Conservation (phyloP, 2,329 filamentous ascomycete genomes). For the Epichloe glyceriae region DNA sequence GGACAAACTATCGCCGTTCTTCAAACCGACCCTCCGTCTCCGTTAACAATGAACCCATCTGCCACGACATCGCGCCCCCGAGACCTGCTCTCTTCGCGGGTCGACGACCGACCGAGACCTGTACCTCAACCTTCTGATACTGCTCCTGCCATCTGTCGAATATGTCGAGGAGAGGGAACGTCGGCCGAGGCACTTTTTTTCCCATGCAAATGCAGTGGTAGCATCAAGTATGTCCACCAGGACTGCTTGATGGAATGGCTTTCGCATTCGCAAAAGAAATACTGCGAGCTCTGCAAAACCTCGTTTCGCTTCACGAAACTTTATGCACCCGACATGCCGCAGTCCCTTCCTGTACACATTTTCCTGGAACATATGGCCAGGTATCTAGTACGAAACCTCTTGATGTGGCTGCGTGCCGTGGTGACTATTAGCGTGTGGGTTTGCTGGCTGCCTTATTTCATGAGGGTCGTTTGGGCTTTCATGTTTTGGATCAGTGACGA, state of each 20-base stretch:
- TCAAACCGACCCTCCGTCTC: slow-evolving; percentile 1
- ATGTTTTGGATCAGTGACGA: slow-evolving; percentile 91
- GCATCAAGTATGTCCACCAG: slow-evolving; percentile 97
- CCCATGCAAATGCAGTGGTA: slow-evolving; percentile 97
- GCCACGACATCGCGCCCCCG: background rate
- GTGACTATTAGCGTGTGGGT: slow-evolving; percentile 83
- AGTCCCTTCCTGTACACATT: slow-evolving; percentile 63
- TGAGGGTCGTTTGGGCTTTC: slow-evolving; percentile 83
- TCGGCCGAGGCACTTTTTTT: slow-evolving; percentile 81
- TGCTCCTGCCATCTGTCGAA: slow-evolving; percentile 73
- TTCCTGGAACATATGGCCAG: slow-evolving; percentile 68
- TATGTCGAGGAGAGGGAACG: slow-evolving; percentile 83
- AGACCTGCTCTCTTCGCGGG: slow-evolving; percentile 9
- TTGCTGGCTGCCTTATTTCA: slow-evolving; percentile 74
- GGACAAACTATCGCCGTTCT: slow-evolving; percentile 7
- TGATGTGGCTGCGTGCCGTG: slow-evolving; percentile 66
- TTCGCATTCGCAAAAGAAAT: slow-evolving; percentile 96
- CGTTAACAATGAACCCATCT: slow-evolving; percentile 4
- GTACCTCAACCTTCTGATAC: slow-evolving; percentile 17
- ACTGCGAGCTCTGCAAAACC: slow-evolving; percentile 98
- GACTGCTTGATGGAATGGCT: slow-evolving; percentile 98
- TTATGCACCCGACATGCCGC: slow-evolving; percentile 89
- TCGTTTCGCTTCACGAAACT: slow-evolving; percentile 96
- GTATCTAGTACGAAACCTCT: slow-evolving; percentile 56
- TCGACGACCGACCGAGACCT: slow-evolving; percentile 11